Evolutionary conservation across 1,284 basidiomycete genomes (phyloP).

Genomic region (Austropuccinia psidii): DNA sequence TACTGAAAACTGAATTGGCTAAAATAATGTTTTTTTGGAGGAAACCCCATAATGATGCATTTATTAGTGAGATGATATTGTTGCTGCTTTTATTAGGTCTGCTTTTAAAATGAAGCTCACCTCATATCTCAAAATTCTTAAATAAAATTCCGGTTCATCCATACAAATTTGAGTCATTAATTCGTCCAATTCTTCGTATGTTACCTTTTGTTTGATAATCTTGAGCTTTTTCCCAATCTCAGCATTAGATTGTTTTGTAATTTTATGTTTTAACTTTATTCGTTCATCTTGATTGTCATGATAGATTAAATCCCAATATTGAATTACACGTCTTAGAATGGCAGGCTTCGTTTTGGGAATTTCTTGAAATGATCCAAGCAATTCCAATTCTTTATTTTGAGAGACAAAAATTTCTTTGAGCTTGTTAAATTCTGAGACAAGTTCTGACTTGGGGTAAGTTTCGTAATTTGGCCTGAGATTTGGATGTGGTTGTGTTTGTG

Average conservation of each 20-base stretch:
- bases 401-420: too few species aligned
- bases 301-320: constrained; percentile 6
- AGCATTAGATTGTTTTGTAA: background rate
- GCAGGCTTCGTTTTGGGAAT: constrained; percentile 26
- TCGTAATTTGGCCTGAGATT: background rate
- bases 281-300: background rate
- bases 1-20: constrained; percentile 20
- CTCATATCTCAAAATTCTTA: constrained; percentile 25
- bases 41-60: too few species aligned
- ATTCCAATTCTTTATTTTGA: too few species aligned
- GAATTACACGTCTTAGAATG: background rate
- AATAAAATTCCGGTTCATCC: background rate
- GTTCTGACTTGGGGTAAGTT: background rate
- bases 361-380: too few species aligned
- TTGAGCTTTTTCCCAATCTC: background rate
- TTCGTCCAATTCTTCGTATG: background rate
- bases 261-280: too few species aligned
- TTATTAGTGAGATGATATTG: background rate
- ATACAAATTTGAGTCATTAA: background rate
- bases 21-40: background rate
- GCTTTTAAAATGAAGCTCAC: background rate
- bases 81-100: background rate
- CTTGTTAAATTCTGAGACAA: background rate
- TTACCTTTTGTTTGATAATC: constrained; percentile 8
- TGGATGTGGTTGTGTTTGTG: background rate